A percentile compares a stretch with the other conserved stretches of the same genome.
Evolutionary conservation across 805 yeast genomes (phyloP).

Genomic region (Spencermartinsiella europaea): DNA sequence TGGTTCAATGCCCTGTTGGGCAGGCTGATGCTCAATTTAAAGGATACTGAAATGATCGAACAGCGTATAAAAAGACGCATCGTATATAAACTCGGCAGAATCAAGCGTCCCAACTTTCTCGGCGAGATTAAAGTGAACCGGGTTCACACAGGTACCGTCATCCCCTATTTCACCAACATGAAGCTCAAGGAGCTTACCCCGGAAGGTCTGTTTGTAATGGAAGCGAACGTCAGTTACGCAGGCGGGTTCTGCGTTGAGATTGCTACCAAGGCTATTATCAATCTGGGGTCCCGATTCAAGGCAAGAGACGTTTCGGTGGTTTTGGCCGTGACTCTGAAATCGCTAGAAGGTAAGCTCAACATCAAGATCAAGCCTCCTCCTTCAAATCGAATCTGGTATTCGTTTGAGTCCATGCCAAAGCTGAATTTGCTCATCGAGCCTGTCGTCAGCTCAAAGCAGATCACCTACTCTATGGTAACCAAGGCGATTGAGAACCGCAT

Average conservation of each 20-base stretch:
- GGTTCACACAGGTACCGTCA: slow-evolving; percentile 70
- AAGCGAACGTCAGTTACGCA: slow-evolving; percentile 57
- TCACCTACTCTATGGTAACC: slow-evolving; percentile 74
- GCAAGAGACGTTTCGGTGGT: slow-evolving; percentile 69
- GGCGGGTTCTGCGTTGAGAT: slow-evolving; percentile 76
- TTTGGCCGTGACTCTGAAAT: slow-evolving; percentile 61
- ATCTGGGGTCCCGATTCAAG: slow-evolving; percentile 69
- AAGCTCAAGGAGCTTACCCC: slow-evolving; percentile 63
- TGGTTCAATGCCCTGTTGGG: slow-evolving; percentile 92
- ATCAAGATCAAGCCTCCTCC: slow-evolving; percentile 83
- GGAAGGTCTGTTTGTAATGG: slow-evolving; percentile 67
- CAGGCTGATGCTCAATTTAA: slow-evolving; percentile 69
- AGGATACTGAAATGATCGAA: slow-evolving; percentile 64
- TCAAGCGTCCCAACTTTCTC: slow-evolving; percentile 81
- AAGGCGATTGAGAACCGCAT: slow-evolving; percentile 73
- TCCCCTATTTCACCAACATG: slow-evolving; percentile 77
- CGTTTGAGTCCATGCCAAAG: slow-evolving; percentile 73
- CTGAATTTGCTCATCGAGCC: slow-evolving; percentile 80
- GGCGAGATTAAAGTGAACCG: slow-evolving; percentile 74
- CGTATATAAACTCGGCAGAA: slow-evolving; percentile 66
- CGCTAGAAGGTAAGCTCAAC: slow-evolving; percentile 67
- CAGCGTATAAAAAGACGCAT: slow-evolving; percentile 53
- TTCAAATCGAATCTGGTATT: slow-evolving; percentile 84
- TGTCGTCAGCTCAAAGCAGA: slow-evolving; percentile 76
- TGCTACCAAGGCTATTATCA: slow-evolving; percentile 73